Percentiles rank a stretch among this genome's conserved stretches.
Conservation (phyloP, 2,329 filamentous ascomycete genomes). For the Aschersonia sp. region DNA sequence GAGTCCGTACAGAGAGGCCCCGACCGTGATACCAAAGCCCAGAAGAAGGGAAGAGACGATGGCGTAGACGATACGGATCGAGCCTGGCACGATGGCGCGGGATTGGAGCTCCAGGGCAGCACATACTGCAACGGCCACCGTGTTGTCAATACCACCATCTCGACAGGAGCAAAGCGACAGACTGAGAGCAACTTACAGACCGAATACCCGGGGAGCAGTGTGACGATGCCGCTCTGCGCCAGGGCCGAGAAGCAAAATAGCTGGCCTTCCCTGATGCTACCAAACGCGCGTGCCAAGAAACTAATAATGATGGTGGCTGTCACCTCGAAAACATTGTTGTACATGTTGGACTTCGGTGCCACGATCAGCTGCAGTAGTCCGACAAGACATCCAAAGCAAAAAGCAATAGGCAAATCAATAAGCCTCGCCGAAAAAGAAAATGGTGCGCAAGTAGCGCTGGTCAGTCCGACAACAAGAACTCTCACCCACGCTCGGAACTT, state of each 20-base stretch:
- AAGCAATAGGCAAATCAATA: constrained; percentile 60
- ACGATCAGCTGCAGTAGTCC: constrained; percentile 58
- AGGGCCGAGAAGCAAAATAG: constrained; percentile 54
- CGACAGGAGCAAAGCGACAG: background rate
- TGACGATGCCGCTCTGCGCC: constrained; percentile 49
- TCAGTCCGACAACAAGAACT: constrained; percentile 57
- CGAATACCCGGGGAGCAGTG: constrained; percentile 51
- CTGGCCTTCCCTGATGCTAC: constrained; percentile 35
- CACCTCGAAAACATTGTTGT: constrained; percentile 52
- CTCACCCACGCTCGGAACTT: constrained; percentile 38
- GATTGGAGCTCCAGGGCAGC: constrained; percentile 51
- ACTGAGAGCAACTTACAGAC: constrained; percentile 26
- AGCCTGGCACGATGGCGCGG: constrained; percentile 53
- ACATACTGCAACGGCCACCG: constrained; percentile 14
- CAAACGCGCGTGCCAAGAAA: constrained; percentile 48
- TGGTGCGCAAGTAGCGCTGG: constrained; percentile 56
- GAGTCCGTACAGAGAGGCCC: constrained; percentile 47
- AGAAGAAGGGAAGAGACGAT: constrained; percentile 62
- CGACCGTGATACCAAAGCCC: constrained; percentile 58
- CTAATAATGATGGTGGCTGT: constrained; percentile 45
- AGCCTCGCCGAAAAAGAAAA: constrained; percentile 61
- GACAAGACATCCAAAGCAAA: constrained; percentile 54
- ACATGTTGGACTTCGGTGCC: constrained; percentile 53
- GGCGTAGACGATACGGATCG: constrained; percentile 60
- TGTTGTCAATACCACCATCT: background rate